Conservation (phyloP, 2,329 filamentous ascomycete genomes). For the Botryotinia convoluta region DNA sequence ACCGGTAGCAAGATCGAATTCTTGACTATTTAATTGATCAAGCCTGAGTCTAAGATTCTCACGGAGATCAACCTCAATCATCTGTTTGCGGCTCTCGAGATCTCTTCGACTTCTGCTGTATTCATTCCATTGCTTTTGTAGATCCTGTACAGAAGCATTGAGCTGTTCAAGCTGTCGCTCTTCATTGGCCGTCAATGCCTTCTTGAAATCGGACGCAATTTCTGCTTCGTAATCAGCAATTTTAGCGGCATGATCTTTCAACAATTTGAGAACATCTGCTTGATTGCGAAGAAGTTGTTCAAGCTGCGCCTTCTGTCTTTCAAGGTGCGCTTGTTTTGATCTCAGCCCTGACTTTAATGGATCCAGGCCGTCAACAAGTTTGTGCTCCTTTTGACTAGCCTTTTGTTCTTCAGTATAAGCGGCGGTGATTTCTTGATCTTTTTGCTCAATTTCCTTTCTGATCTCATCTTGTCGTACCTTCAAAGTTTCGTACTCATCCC, state of each 20-base stretch:
- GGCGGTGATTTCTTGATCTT: constrained; percentile 85
- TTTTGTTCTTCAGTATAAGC: constrained; percentile 84
- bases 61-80: constrained; percentile 82
- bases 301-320: constrained; percentile 69
- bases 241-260: constrained; percentile 74
- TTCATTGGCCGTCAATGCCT: constrained; percentile 78
- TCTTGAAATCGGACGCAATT: constrained; percentile 84
- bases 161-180: constrained; percentile 75
- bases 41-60: constrained; percentile 85
- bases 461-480: constrained; percentile 63
- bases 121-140: constrained; percentile 75
- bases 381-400: constrained; percentile 71
- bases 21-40: constrained; percentile 78
- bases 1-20: constrained; percentile 64
- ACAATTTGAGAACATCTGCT: constrained; percentile 69
- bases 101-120: constrained; percentile 71
- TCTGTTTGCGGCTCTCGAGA: constrained; percentile 75
- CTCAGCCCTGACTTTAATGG: constrained; percentile 75
- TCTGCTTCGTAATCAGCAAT: constrained; percentile 77
- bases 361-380: constrained; percentile 78
- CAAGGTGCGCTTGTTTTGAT: constrained; percentile 70
- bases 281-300: constrained; percentile 64
- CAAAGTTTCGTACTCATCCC: constrained; percentile 69
- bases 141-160: constrained; percentile 64
- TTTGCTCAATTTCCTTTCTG: constrained; percentile 65